A percentile compares a stretch with the other conserved stretches of the same genome.
Evolutionary conservation across 306 rosid species (phyloP).

Genomic region (Coriaria nepalensis): DNA sequence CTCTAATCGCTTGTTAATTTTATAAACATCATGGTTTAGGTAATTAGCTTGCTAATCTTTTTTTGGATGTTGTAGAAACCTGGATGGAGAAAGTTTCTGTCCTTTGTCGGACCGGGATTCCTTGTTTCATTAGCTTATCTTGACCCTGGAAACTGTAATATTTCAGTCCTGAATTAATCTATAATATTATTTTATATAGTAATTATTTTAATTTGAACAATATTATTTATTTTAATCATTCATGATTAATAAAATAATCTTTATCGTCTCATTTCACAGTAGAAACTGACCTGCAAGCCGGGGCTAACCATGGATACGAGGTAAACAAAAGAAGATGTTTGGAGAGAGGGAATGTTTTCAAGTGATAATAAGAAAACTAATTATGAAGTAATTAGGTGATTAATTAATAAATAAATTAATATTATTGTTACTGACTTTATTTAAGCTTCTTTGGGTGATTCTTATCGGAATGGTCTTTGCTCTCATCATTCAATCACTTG

Average conservation of each 20-base stretch:
- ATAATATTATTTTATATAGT: not conserved
- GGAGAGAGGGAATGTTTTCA: not conserved
- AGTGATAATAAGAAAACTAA: no score
- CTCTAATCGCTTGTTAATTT: no score
- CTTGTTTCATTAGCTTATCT: conserved; percentile 86
- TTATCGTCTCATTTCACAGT: conserved; percentile 25
- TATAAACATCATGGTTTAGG: not conserved
- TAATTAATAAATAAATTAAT: no score
- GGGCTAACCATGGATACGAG: conserved; percentile 66
- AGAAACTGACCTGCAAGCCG: conserved; percentile 97
- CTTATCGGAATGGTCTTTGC: conserved; percentile 72
- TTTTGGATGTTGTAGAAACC: conserved; percentile 25
- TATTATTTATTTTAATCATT: not conserved
- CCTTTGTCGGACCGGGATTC: conserved; percentile 69
- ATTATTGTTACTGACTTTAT: no score
- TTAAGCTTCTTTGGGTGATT: conserved; percentile 81
- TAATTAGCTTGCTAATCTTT: not conserved
- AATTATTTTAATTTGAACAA: not conserved
- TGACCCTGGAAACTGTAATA: conserved; percentile 74
- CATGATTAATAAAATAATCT: no score
- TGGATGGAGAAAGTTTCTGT: conserved; percentile 57
- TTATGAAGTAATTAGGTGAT: no score
- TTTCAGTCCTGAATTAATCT: not conserved
- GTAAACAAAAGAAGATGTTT: conserved; percentile 17
- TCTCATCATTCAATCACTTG: conserved; percentile 70